phyloP scores from a whole-genome alignment of 2,329 filamentous ascomycete genomes.

The Keithomyces neogunnii region DNA sequence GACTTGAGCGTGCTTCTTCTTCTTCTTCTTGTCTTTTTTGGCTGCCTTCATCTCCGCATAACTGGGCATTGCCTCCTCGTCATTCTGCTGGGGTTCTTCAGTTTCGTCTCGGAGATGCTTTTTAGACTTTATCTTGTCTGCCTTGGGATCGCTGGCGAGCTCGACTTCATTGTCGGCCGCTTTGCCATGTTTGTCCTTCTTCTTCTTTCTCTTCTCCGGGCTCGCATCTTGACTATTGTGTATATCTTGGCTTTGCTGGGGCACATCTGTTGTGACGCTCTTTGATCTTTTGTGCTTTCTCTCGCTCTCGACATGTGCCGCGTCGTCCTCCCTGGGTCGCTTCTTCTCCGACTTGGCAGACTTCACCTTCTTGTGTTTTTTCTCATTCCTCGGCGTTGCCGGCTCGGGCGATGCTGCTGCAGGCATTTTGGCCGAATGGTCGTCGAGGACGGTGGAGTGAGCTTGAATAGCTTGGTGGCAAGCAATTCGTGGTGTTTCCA shows the following conservation, averaged over 20 bases:
- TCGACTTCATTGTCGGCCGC: not conserved
- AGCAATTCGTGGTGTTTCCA: not conserved
- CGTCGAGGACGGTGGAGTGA: slow-evolving; percentile 7
- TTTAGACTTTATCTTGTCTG: slow-evolving; percentile 13
- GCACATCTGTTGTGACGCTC: slow-evolving; percentile 28
- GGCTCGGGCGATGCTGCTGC: slow-evolving; percentile 22
- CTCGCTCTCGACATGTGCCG: slow-evolving; percentile 25
- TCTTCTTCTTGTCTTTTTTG: slow-evolving; percentile 22
- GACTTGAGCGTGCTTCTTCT: slow-evolving; percentile 15
- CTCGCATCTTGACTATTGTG: slow-evolving; percentile 21
- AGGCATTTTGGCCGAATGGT: slow-evolving; percentile 12
- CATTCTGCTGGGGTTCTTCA: slow-evolving; percentile 10
- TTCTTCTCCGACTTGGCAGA: slow-evolving; percentile 31
- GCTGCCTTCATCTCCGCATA: slow-evolving; percentile 18
- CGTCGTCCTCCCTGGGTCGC: slow-evolving; percentile 35
- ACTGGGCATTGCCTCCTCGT: slow-evolving; percentile 1
- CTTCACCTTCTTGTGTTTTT: slow-evolving; percentile 30
- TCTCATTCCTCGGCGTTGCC: slow-evolving; percentile 24
- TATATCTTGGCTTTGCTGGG: slow-evolving; percentile 11
- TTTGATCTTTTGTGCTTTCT: slow-evolving; percentile 43
- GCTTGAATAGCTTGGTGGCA: not conserved
- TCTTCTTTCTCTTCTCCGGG: slow-evolving; percentile 14
- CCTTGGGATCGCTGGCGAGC: slow-evolving; percentile 2
- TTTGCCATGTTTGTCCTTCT: slow-evolving; percentile 10
- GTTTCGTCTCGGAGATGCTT: slow-evolving; percentile 22